These are phyloP conservation scores for Phytophthora pisi DNA, from an alignment of 352 stramenopile species.

Conservation along the genomic window DNA sequence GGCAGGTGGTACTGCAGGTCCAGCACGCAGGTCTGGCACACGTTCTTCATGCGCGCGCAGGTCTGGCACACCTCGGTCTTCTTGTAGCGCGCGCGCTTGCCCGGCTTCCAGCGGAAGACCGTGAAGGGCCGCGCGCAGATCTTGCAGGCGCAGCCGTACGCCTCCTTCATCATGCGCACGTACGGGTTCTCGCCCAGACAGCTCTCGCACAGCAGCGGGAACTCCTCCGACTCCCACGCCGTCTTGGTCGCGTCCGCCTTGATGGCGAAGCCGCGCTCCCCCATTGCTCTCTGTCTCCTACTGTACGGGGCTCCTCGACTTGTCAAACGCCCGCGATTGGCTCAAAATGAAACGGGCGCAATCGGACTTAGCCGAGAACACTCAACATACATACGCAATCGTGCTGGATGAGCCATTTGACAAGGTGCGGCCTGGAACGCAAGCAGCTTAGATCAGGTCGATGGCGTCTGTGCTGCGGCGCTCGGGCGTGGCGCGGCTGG, in stretches of 20 bases:
- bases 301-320: not conserved
- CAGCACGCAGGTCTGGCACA: conserved; percentile 99
- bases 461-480: conserved; percentile 39
- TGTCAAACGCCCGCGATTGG: not conserved
- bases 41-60: conserved; percentile 99
- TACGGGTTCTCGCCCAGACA: conserved; percentile 99
- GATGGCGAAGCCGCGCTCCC: conserved; percentile 86
- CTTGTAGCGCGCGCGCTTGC: conserved; percentile 97
- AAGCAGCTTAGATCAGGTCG: not conserved
- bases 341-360: not conserved
- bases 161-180: conserved; percentile 99
- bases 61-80: conserved; percentile 98
- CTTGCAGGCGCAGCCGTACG: conserved; percentile 97
- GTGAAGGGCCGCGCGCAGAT: conserved; percentile 98
- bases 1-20: conserved; percentile 98
- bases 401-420: conserved; percentile 23
- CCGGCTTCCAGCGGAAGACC: conserved; percentile 98
- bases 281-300: conserved; percentile 43
- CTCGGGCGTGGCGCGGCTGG: conserved; percentile 54
- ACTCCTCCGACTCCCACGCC: conserved; percentile 94
- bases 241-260: conserved; percentile 89
- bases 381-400: conserved; percentile 6
- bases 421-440: conserved; percentile 13
- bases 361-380: not conserved
- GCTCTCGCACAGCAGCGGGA: conserved; percentile 98